Evolutionary conservation across 768 basidiomycete genomes (phyloP), one percentile per base, ranked within the genome.

Genomic region (Sporobolomyces pararoseus): DNA sequence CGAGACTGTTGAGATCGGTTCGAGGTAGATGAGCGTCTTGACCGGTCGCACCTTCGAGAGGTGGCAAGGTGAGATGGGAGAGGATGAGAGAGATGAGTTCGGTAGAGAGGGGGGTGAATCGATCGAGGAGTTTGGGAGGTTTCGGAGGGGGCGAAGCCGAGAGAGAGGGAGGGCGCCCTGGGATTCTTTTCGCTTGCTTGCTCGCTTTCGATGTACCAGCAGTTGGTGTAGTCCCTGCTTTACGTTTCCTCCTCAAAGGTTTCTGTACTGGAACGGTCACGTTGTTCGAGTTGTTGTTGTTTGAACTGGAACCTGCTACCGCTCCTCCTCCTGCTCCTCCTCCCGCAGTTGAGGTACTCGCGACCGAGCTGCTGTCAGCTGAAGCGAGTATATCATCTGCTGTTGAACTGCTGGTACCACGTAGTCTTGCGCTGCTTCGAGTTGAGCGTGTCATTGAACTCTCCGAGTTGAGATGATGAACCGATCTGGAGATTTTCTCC

Each of bases 61-160:
- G 54, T 0, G 72, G 44, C 10, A 63, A 31, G 5, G 34, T 39
- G 29, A 73, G 32, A 62, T 65, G 65, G 1, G 37, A 27, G 46
- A 73, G 52, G 57, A 73, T 70, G 31, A 64, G 54, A 17, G 65
- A 27, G 55, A 70, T 58, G 19, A 73, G 62, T 32, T 73, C 72
- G 37, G 52, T 23, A 10, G 68, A 64, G 52, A 73, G 68, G 21
- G 60, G 65, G 1, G 51, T 50, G 51, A 73, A 62, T 35, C 53
- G 65, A 54, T 73, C 72, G 29, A 66, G 16, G 3, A 42, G 54
- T 7, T 34, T 37, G 9, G 37, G 27, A 23, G 49, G 66, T 31
- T 49, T 61, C 17, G 53, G 46, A 25, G 60, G 39, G 13, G 59
- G 55, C 7, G 57, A 57, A 7, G 35, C 16, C 9, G 65, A n/a